Percentiles rank a stretch among this genome's conserved stretches.
phyloP scores from a whole-genome alignment of 257 asterid genomes.

The Solanum bulbocastanum region DNA sequence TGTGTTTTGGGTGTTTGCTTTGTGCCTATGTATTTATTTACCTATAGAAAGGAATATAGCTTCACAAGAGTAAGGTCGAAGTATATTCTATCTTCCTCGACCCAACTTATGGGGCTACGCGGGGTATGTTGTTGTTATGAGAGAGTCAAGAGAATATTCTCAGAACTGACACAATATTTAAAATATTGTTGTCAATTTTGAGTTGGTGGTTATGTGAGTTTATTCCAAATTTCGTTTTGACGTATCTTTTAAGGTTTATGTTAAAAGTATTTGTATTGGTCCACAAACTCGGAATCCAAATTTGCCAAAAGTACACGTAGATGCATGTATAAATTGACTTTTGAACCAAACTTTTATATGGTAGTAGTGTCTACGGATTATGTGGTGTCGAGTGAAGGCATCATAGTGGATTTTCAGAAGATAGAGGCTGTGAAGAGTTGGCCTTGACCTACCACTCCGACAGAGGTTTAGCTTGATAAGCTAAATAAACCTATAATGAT shows the following conservation, averaged over 20 bases:
- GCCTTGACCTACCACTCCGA: neutral
- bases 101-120: neutral
- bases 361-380: neutral
- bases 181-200: neutral
- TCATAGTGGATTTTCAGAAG: neutral
- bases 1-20: neutral
- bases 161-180: neutral
- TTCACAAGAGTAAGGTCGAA: too few species aligned
- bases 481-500: neutral
- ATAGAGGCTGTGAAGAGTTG: neutral
- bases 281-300: neutral
- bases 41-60: neutral
- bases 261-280: neutral
- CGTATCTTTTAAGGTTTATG: neutral
- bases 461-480: neutral
- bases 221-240: neutral
- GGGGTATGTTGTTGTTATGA: neutral
- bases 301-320: neutral
- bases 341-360: neutral
- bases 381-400: neutral
- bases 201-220: neutral
- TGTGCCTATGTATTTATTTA: neutral
- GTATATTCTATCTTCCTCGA: neutral
- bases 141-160: neutral
- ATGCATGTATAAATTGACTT: neutral